Evolutionary conservation across 768 basidiomycete species (phyloP).

Genomic region (Mycena capillaripes): DNA sequence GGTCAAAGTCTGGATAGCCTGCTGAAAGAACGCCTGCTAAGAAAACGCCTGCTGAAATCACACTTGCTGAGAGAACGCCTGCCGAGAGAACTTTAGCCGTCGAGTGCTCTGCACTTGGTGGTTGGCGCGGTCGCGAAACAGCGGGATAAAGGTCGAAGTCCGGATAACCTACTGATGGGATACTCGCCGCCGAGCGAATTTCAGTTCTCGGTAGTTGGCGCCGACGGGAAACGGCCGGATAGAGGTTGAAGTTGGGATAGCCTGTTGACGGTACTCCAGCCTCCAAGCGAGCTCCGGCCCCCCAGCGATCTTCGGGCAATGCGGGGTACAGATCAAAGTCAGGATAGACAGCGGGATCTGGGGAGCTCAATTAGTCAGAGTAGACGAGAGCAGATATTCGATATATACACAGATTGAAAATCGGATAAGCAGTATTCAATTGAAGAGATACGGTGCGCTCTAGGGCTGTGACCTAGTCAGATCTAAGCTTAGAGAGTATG

Average conservation of each 20-base stretch:
- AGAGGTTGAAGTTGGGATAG: constrained; percentile 39
- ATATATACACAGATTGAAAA: constrained; percentile 40
- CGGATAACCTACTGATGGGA: constrained; percentile 48
- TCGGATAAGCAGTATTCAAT: constrained; percentile 34
- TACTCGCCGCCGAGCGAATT: neutral
- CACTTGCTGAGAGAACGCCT: no score
- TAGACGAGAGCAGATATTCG: neutral
- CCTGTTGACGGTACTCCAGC: neutral
- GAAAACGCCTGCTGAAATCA: no score
- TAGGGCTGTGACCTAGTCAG: neutral
- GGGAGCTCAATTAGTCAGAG: neutral
- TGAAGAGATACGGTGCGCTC: constrained; percentile 10
- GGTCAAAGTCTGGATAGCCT: constrained; percentile 52
- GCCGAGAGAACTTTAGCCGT: neutral
- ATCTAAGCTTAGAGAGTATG: neutral
- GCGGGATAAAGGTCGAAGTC: constrained; percentile 54
- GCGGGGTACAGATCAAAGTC: constrained; percentile 52
- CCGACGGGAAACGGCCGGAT: constrained; percentile 40
- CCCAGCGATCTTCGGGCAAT: constrained; percentile 15
- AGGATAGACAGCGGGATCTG: constrained; percentile 48
- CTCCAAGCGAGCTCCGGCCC: neutral
- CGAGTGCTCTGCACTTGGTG: neutral
- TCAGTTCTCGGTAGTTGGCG: neutral
- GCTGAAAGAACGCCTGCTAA: constrained; percentile 14
- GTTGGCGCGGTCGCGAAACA: neutral